A percentile compares a stretch with the other conserved stretches of the same genome.
These are phyloP conservation scores for Arthrobotrys sphaeroides DNA, from an alignment of 2,329 filamentous ascomycete species.

Conservation along the genomic window DNA sequence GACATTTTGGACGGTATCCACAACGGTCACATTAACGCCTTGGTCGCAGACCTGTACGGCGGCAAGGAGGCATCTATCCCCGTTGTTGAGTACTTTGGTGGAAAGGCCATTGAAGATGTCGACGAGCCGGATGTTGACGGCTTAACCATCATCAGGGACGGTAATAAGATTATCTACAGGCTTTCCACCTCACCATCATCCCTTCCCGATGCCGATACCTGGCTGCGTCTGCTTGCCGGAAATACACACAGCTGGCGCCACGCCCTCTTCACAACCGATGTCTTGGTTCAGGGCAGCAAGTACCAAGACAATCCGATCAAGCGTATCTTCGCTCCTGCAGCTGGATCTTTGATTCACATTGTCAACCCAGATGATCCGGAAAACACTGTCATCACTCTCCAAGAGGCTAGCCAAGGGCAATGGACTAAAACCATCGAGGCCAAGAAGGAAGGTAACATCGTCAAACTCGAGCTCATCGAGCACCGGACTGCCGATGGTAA, in stretches of 20 bases:
- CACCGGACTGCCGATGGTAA: conserved; percentile 85
- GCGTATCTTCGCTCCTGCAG: conserved; percentile 85
- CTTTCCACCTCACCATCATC: conserved; percentile 78
- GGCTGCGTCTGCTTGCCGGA: conserved; percentile 88
- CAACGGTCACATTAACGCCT: conserved; percentile 80
- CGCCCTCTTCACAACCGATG: conserved; percentile 90
- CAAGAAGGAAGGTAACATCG: conserved; percentile 78
- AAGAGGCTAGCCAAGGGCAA: conserved; percentile 70
- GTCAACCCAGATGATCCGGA: conserved; percentile 79
- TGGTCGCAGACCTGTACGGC: conserved; percentile 82
- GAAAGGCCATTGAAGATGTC: conserved; percentile 76
- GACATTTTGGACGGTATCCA: conserved; percentile 93
- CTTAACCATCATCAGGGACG: conserved; percentile 81
- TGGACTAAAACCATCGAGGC: conserved; percentile 80
- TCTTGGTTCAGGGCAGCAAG: conserved; percentile 92
- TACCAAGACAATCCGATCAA: conserved; percentile 97
- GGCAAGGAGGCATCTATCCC: conserved; percentile 79
- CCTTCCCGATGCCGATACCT: conserved; percentile 81
- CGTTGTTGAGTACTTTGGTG: conserved; percentile 92
- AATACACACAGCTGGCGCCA: conserved; percentile 90
- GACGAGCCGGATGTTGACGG: conserved; percentile 81
- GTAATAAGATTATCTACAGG: conserved; percentile 82
- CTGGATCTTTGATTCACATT: conserved; percentile 90
- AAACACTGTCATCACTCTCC: conserved; percentile 85
- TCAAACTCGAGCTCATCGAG: conserved; percentile 89